Evolutionary conservation across 306 rosid genomes (phyloP).

Genomic region (Phaseolus lunatus): DNA sequence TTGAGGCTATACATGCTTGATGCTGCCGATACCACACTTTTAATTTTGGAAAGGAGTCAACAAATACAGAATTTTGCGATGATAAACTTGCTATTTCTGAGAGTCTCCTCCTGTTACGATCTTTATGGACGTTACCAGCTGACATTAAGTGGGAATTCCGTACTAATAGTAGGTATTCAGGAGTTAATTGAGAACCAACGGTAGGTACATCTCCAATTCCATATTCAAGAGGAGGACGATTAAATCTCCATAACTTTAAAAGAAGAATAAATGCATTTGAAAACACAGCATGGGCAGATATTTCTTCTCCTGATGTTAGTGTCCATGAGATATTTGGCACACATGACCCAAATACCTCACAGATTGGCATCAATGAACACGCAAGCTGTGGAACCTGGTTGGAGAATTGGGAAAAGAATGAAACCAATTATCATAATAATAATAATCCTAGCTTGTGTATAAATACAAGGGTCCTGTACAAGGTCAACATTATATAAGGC

Average conservation of each 20-base stretch:
- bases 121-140: constrained; percentile 60
- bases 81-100: constrained; percentile 77
- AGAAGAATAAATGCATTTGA: constrained; percentile 96
- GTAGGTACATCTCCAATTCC: constrained; percentile 94
- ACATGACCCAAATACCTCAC: constrained; percentile 98
- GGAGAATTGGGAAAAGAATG: constrained; percentile 43
- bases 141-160: constrained; percentile 83
- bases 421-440: neutral
- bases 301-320: constrained; percentile 77
- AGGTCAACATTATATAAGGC: constrained; percentile 6
- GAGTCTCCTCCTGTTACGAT: constrained; percentile 79
- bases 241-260: constrained; percentile 90
- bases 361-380: constrained; percentile 96
- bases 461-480: constrained; percentile 5
- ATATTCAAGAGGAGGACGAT: constrained; percentile 92
- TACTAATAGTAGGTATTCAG: constrained; percentile 85
- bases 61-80: constrained; percentile 81
- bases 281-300: constrained; percentile 92
- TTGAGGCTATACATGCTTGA: constrained; percentile 96
- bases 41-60: constrained; percentile 93
- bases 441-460: neutral
- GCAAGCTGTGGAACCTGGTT: constrained; percentile 96
- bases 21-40: constrained; percentile 96
- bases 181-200: constrained; percentile 93
- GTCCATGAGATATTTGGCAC: constrained; percentile 82